A percentile compares a stretch with the other conserved stretches of the same genome.
Evolutionary conservation across 257 asterid genomes (phyloP).

Genomic region (Primulina huaijiensis): DNA sequence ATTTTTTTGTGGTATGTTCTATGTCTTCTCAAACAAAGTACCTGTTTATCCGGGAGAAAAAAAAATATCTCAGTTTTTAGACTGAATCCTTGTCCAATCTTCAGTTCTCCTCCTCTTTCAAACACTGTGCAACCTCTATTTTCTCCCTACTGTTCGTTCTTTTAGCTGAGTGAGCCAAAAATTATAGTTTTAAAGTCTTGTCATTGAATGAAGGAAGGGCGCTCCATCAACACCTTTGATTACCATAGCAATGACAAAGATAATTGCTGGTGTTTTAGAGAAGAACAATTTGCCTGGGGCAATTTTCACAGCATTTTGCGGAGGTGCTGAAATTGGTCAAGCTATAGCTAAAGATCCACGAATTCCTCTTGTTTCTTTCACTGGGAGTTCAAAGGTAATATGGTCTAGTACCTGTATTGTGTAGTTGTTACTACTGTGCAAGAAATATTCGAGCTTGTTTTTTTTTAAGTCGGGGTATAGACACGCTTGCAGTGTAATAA

Average conservation of each 20-base stretch:
- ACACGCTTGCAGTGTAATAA: background rate
- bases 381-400: conserved; percentile 91
- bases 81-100: background rate
- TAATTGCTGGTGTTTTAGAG: conserved; percentile 82
- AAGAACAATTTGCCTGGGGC: conserved; percentile 94
- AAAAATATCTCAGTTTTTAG: background rate
- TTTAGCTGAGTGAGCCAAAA: conserved; percentile 8
- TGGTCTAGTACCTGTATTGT: background rate
- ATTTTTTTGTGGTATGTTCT: background rate
- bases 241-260: conserved; percentile 83
- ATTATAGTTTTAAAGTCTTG: conserved; percentile 15
- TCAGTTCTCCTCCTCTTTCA: background rate
- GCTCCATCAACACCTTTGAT: conserved; percentile 98
- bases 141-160: background rate
- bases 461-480: background rate
- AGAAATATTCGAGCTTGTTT: background rate
- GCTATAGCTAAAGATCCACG: conserved; percentile 90
- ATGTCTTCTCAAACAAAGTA: background rate
- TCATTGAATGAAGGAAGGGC: conserved; percentile 67
- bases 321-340: conserved; percentile 92
- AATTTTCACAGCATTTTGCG: conserved; percentile 89
- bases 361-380: conserved; percentile 83
- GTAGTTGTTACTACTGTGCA: background rate
- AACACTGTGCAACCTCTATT: background rate
- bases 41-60: too few relatives aligned